Base-by-base conservation (phyloP, 2,329 filamentous ascomycete species). In the Pyrenophora seminiperda region DNA sequence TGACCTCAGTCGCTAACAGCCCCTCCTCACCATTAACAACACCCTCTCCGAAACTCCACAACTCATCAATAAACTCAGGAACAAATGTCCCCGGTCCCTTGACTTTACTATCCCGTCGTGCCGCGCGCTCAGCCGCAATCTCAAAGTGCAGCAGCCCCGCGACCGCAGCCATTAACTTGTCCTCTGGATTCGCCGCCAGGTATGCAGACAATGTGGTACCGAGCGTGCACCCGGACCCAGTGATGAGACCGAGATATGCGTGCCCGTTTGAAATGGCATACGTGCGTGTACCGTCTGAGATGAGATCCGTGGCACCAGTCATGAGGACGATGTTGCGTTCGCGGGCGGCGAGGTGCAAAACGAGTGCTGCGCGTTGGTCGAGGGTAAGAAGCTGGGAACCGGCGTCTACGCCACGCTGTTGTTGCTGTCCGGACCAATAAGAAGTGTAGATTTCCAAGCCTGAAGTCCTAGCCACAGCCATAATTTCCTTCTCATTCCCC, bases 401-500 rank as follows among this genome's bases (percentile, higher is more conserved):
- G 55, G 87, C 90, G 73, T 97, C 93, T 9, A 97, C 93, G 40
- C 93, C 93, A 34, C 87, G 85, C 73, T 97, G 85, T 73, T 97
- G 93, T 56, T 85, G 83, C 2, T 27, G 15, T 13, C 9, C 10
- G 5, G 20, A 48, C 0, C 36, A 37, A 7, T 57, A 45, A 78
- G 72, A 34, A 1, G 68, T 72, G 18, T 69, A 74, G 34, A 27
- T 27, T 27, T 27, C 24, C 2, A 81, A 77, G 33, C 87, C 88
- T 31, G 61, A 64, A 1, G 68, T 63, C 3, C 56, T 47, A 7
- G 81, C 83, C 0, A 93, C 85, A 2, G 89, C 86, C 39, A 82
- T 79, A 54, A 97, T 91, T 73, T 97, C 94, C 45, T 88, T 85
- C 69, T 95, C 90, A 73, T 97, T 97, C 40, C 93, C 93, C 71